These are phyloP conservation scores for Termitomyces sp. DNA, from an alignment of 1,284 basidiomycete species.

Conservation along the genomic window DNA sequence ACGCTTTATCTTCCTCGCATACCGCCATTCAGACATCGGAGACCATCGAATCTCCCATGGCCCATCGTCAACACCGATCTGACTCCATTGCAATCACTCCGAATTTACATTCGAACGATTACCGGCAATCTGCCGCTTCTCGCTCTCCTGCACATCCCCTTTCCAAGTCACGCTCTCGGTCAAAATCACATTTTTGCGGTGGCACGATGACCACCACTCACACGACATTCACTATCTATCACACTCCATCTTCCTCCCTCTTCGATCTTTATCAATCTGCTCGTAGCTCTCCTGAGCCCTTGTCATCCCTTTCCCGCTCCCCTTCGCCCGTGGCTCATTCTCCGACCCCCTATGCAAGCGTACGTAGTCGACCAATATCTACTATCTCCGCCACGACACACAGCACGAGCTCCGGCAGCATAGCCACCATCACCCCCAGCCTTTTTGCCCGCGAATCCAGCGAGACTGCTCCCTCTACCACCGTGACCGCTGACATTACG, in stretches of 20 bases:
- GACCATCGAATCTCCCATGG: constrained; percentile 1
- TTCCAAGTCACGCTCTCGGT: constrained; percentile 37
- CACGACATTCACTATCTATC: constrained; percentile 57
- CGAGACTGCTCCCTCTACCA: neutral
- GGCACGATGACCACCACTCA: constrained; percentile 51
- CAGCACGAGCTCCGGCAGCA: constrained; percentile 44
- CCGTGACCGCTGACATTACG: neutral
- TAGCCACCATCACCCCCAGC: constrained; percentile 58
- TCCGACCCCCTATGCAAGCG: neutral
- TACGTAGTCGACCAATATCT: constrained; percentile 32
- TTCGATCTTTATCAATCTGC: constrained; percentile 48
- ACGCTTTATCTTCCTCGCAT: constrained; percentile 1
- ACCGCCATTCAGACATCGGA: constrained; percentile 1
- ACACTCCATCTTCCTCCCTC: constrained; percentile 71
- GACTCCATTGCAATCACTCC: constrained; percentile 26
- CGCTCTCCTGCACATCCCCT: constrained; percentile 27
- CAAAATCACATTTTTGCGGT: constrained; percentile 35
- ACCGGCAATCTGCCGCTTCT: constrained; percentile 17
- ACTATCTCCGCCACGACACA: constrained; percentile 39
- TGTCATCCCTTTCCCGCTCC: constrained; percentile 21
- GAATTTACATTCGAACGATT: constrained; percentile 9
- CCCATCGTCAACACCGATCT: constrained; percentile 20
- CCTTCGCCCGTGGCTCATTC: constrained; percentile 4
- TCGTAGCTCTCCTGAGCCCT: constrained; percentile 51
- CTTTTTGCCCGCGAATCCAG: constrained; percentile 39